Conservation (phyloP, 2,329 filamentous ascomycete species). For the Bipolaris cookei region DNA sequence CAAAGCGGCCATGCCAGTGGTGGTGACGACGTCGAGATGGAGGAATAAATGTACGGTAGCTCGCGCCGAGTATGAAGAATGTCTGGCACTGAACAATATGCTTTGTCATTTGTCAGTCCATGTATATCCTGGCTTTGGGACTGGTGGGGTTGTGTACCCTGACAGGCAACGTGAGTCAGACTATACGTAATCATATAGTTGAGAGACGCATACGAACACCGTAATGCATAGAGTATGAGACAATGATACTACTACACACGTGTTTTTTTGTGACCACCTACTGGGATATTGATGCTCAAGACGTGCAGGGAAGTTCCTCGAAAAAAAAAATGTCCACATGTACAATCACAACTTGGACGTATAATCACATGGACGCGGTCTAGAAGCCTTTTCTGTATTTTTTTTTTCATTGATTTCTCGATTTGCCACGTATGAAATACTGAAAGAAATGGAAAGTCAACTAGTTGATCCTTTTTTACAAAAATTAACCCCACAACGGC, state of each 20-base stretch:
- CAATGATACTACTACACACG: conserved; percentile 9
- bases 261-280: background rate
- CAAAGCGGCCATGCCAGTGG: conserved; percentile 36
- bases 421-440: too few relatives aligned
- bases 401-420: too few relatives aligned
- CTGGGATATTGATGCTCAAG: too few relatives aligned
- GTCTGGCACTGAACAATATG: background rate
- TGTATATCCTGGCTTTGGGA: background rate
- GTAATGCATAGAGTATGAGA: conserved; percentile 25
- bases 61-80: background rate
- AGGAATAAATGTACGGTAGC: conserved; percentile 9
- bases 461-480: too few relatives aligned
- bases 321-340: too few relatives aligned
- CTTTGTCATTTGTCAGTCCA: background rate
- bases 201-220: conserved; percentile 9
- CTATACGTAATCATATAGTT: background rate
- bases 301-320: too few relatives aligned
- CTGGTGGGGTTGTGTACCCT: background rate
- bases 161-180: conserved; percentile 1
- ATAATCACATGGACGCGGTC: too few relatives aligned
- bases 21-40: conserved; percentile 42
- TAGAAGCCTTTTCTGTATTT: too few relatives aligned
- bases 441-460: too few relatives aligned
- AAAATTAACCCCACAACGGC: too few relatives aligned
- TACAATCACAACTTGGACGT: too few relatives aligned